A percentile compares a stretch with the other conserved stretches of the same genome.
phyloP scores from a whole-genome alignment of 2,329 filamentous ascomycete genomes.

The Blastomyces parvus region DNA sequence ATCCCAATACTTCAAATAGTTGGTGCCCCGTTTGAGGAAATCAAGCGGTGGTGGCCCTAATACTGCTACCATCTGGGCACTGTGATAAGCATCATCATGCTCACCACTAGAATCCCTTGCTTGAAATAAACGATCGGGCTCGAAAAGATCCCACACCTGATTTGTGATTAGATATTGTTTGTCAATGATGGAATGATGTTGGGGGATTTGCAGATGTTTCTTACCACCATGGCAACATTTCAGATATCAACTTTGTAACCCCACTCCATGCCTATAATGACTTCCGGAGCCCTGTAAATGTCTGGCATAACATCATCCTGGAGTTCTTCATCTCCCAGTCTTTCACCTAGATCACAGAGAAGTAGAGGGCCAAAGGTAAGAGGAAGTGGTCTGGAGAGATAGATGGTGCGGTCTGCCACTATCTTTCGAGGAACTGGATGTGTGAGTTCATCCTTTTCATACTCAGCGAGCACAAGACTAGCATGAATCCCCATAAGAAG shows the following conservation, averaged over 20 bases:
- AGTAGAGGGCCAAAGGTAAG: constrained; percentile 1
- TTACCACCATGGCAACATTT: constrained; percentile 19
- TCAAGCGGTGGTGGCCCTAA: neutral
- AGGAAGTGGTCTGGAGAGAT: constrained; percentile 11
- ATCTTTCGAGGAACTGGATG: constrained; percentile 23
- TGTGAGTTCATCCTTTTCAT: constrained; percentile 23
- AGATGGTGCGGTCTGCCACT: constrained; percentile 15
- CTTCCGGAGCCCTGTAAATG: neutral
- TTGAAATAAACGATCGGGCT: neutral
- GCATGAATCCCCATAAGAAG: constrained; percentile 26
- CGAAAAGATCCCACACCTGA: constrained; percentile 7
- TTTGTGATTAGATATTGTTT: neutral
- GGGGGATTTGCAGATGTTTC: too few relatives aligned
- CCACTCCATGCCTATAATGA: neutral
- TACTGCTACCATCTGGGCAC: constrained; percentile 4
- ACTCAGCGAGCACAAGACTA: constrained; percentile 20
- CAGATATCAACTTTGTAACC: constrained; percentile 15
- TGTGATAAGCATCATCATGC: constrained; percentile 3
- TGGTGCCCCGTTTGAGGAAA: neutral
- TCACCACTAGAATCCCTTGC: neutral
- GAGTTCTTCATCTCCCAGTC: neutral
- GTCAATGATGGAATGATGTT: too few relatives aligned
- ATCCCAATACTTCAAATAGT: constrained; percentile 11
- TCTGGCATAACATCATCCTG: constrained; percentile 16
- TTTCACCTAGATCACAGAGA: constrained; percentile 13